Conservation (phyloP, 495 filamentous ascomycete genomes). For the Penicillium robsamsonii region DNA sequence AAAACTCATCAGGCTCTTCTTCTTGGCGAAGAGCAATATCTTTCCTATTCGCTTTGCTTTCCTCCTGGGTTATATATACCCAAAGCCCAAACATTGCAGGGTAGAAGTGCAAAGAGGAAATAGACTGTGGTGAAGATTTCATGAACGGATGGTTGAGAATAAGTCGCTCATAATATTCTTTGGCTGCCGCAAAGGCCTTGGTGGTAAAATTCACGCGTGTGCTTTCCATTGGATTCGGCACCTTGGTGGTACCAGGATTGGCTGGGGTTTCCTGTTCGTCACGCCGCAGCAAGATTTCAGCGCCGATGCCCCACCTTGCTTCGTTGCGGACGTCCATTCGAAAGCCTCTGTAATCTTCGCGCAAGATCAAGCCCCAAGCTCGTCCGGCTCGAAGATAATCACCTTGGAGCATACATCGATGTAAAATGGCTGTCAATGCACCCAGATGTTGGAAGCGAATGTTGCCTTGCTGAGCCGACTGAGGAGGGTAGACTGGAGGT, state of each 20-base stretch:
- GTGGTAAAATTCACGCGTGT: slow-evolving; percentile 37
- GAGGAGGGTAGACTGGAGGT: slow-evolving; percentile 36
- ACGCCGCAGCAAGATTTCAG: slow-evolving; percentile 61
- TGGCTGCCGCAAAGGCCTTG: slow-evolving; percentile 55
- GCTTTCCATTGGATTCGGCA: not conserved
- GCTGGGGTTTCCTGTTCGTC: slow-evolving; percentile 24
- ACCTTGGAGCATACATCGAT: slow-evolving; percentile 57
- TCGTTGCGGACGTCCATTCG: slow-evolving; percentile 55
- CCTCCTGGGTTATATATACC: slow-evolving; percentile 58
- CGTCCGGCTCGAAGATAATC: slow-evolving; percentile 62
- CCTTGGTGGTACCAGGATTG: not conserved
- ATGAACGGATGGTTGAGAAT: slow-evolving; percentile 64
- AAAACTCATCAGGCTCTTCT: slow-evolving; percentile 24
- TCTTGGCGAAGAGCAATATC: slow-evolving; percentile 22
- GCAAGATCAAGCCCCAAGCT: slow-evolving; percentile 63
- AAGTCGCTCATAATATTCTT: slow-evolving; percentile 63
- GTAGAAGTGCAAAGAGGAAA: slow-evolving; percentile 59
- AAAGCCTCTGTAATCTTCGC: slow-evolving; percentile 50
- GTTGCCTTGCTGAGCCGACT: slow-evolving; percentile 36
- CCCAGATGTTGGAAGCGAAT: slow-evolving; percentile 57
- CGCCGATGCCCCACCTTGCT: slow-evolving; percentile 66
- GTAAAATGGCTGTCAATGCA: slow-evolving; percentile 59
- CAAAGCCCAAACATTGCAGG: slow-evolving; percentile 66
- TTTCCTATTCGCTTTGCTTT: slow-evolving; percentile 39
- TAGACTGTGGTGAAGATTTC: slow-evolving; percentile 40